A percentile compares a stretch with the other conserved stretches of the same genome.
Conservation (phyloP, 108 stramenopile genomes). For the Nannochloropsis oceanica region DNA sequence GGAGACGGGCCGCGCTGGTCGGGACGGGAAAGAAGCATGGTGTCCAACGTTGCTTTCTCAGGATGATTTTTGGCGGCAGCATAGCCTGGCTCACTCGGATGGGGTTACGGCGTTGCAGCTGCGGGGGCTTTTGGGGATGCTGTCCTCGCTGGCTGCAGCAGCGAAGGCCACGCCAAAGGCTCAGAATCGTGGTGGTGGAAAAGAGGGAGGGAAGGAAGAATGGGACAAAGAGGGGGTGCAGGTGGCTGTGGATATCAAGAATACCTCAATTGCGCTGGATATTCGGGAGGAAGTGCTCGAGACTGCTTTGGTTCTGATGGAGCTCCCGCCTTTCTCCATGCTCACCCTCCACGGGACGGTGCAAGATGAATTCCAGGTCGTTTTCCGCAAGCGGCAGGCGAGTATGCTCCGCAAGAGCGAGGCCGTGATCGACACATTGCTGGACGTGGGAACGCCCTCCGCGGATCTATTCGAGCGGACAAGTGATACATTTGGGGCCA, state of each 20-base stretch:
- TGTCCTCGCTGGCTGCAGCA: not conserved
- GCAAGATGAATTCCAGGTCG: slow-evolving; percentile 4
- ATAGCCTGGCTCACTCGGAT: slow-evolving; percentile 13
- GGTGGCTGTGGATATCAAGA: slow-evolving; percentile 4
- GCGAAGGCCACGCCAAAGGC: not conserved
- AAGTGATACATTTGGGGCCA: slow-evolving; percentile 1
- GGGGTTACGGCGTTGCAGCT: not conserved
- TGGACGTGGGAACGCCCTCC: slow-evolving; percentile 3
- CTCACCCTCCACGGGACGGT: slow-evolving; percentile 5
- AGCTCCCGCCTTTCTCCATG: not conserved
- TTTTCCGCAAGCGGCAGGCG: slow-evolving; percentile 4
- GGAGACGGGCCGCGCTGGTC: slow-evolving; percentile 24
- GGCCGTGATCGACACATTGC: slow-evolving; percentile 3
- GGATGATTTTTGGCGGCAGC: slow-evolving; percentile 9
- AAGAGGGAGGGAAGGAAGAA: not conserved
- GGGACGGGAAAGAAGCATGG: slow-evolving; percentile 17
- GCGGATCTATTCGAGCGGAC: not conserved
- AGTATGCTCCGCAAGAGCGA: not conserved
- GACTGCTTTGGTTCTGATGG: slow-evolving; percentile 12
- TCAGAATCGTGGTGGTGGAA: not conserved
- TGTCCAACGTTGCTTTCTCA: slow-evolving; percentile 9
- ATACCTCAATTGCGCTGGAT: slow-evolving; percentile 3
- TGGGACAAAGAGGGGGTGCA: not conserved
- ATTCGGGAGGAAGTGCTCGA: slow-evolving; percentile 15
- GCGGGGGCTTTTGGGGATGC: not conserved